Base-by-base conservation (phyloP, 2,329 filamentous ascomycete genomes). In the Xylariaceae sp. region DNA sequence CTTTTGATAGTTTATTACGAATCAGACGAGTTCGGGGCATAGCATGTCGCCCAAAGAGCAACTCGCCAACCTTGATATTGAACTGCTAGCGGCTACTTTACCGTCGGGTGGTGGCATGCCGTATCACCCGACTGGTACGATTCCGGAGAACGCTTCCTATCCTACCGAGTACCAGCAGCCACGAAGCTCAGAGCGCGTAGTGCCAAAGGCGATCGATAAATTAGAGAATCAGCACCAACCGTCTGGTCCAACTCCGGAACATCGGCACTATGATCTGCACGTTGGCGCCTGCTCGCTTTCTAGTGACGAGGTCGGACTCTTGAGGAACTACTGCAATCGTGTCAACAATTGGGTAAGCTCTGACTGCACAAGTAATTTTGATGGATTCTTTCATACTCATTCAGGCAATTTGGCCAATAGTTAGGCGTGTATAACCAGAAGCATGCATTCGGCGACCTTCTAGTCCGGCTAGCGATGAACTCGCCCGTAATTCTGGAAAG, bases 271-370 rank as follows among this genome's bases (percentile, higher is more conserved):
- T 9, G 48, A 42, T 45, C 52, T 48, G 11, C 45, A 48, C 9
- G 22, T 49, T 15, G 49, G 49, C 10, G 27, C 6, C 22, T 49
- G 49, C 27, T 36, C 47, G 6, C 50, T 53, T 35, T 55, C 50
- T 35, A 41, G 14, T 45, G 43, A 38, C 31, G 56, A 58, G 27
- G 27, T 51, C 35, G 54, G 45, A 6, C 39, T 58, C 30, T 35
- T 58, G 30, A 57, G 53, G 44, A 52, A 52, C 27, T 59, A 54
- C 18, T 48, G 22, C 22, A 44, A 53, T 36, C 49, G 41, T 39
- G 32, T 58, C 19, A 51, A 45, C 15, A 46, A 51, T 38, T 58
- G 55, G 55, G 57, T 58, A 49, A 41, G 50, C 31, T 15, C 12
- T 14, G 12, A 36, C 33, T 15, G 12, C 12, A 40, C 6, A 18